Percentiles rank a stretch among this genome's conserved stretches.
These are phyloP conservation scores for Austroboletus eburneus DNA, from an alignment of 768 basidiomycete genomes.

Conservation along the genomic window DNA sequence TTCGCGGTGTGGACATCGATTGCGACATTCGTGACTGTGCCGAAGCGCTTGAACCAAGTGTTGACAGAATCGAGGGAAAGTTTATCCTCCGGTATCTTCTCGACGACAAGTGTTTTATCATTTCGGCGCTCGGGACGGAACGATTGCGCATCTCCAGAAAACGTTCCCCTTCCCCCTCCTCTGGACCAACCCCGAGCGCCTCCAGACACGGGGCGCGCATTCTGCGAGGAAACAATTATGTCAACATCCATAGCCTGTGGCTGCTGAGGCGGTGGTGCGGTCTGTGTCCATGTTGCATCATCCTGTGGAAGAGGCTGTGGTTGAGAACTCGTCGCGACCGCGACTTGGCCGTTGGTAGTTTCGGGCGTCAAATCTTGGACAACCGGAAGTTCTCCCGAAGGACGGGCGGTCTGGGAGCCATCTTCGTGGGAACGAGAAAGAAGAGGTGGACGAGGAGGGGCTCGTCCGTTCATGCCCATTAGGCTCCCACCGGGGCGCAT, in stretches of 20 bases:
- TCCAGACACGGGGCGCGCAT: slow-evolving; percentile 26
- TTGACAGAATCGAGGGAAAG: slow-evolving; percentile 75
- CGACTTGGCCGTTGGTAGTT: slow-evolving; percentile 34
- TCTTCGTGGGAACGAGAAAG: slow-evolving; percentile 56
- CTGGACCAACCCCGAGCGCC: slow-evolving; percentile 44
- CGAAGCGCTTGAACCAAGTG: slow-evolving; percentile 89
- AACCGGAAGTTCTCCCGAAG: slow-evolving; percentile 74
- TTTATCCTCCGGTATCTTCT: slow-evolving; percentile 88
- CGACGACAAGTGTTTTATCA: slow-evolving; percentile 84
- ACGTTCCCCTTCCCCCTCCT: slow-evolving; percentile 52
- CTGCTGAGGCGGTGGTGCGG: slow-evolving; percentile 7
- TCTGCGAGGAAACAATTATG: slow-evolving; percentile 25
- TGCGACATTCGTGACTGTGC: slow-evolving; percentile 88
- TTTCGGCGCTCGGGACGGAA: slow-evolving; percentile 65
- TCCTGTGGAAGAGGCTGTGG: slow-evolving; percentile 17
- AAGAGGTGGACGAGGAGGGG: slow-evolving; percentile 49
- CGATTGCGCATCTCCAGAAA: slow-evolving; percentile 58
- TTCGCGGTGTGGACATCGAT: slow-evolving; percentile 72
- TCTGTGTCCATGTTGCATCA: slow-evolving; percentile 19
- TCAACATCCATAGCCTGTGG: slow-evolving; percentile 30
- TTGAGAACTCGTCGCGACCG: slow-evolving; percentile 20
- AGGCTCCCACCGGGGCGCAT: slow-evolving; percentile 53
- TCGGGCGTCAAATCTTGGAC: slow-evolving; percentile 79
- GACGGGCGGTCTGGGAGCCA: slow-evolving; percentile 37
- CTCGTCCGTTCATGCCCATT: slow-evolving; percentile 29